Percentiles rank a stretch among this genome's conserved stretches.
These are phyloP conservation scores for Alopecurus myosuroides DNA, from an alignment of 176 grass and related monocot species.

Conservation along the genomic window DNA sequence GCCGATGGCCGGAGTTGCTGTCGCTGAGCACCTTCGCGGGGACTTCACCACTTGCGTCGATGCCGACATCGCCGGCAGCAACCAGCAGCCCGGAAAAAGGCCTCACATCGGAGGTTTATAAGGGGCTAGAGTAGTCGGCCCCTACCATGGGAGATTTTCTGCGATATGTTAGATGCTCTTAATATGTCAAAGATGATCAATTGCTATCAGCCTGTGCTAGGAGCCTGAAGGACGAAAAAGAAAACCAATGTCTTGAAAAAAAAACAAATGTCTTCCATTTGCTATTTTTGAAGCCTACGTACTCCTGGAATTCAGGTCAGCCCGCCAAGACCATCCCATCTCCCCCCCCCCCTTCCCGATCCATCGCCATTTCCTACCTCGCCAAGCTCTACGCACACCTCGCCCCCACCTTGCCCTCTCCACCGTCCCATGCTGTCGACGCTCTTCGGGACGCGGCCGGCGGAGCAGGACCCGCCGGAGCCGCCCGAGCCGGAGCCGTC, in stretches of 20 bases:
- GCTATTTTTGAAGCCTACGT: background rate
- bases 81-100: no score
- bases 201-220: no score
- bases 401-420: background rate
- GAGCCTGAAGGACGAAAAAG: background rate
- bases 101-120: no score
- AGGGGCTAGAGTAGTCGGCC: no score
- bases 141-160: no score
- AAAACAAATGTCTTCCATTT: background rate
- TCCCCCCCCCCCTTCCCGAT: background rate
- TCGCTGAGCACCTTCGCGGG: no score
- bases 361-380: background rate
- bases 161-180: no score
- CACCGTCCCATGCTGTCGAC: conserved; percentile 2
- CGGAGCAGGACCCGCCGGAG: background rate
- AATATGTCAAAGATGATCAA: no score
- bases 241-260: background rate
- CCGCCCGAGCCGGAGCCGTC: conserved; percentile 22
- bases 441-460: background rate
- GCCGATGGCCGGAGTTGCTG: no score
- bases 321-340: background rate
- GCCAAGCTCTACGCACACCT: background rate
- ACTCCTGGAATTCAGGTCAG: conserved; percentile 18
- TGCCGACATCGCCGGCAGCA: no score
- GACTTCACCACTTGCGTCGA: no score